Conservation (phyloP, 148 eudicot genomes). For the Fagopyrum esculentum region DNA sequence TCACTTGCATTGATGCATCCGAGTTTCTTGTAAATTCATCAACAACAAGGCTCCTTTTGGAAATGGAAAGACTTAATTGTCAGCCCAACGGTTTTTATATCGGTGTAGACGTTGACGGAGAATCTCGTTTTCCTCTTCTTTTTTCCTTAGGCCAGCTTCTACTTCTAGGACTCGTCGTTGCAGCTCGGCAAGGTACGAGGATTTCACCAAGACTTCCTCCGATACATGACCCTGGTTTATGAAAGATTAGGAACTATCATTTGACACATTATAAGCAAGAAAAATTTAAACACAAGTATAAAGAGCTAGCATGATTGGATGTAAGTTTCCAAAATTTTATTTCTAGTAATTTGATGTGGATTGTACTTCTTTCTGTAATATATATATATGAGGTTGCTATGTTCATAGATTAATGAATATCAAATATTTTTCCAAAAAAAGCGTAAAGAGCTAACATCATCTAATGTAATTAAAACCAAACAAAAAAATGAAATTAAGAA, state of each 20-base stretch:
- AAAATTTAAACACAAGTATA: no score
- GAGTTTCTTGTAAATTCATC: conserved; percentile 66
- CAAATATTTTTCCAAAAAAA: no score
- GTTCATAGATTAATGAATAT: no score
- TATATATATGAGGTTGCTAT: no score
- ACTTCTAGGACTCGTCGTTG: conserved; percentile 87
- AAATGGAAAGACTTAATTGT: conserved; percentile 90
- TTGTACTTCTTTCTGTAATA: no score
- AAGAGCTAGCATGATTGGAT: no score
- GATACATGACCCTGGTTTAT: conserved; percentile 50
- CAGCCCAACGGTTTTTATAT: conserved; percentile 89
- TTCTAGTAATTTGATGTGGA: no score
- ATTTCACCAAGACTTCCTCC: conserved; percentile 69
- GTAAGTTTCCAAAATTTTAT: no score
- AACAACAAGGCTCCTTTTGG: conserved; percentile 67
- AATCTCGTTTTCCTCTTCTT: conserved; percentile 83
- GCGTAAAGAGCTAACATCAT: no score
- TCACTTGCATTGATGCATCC: conserved; percentile 53
- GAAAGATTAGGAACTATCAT: background rate
- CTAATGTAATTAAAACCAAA: no score
- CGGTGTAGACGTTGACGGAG: conserved; percentile 83
- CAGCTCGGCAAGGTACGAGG: conserved; percentile 77
- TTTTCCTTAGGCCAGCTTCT: conserved; percentile 72
- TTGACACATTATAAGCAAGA: background rate
- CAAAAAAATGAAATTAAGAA: no score